Conservation (phyloP, 257 asterid species). For the Nicotiana paniculata region DNA sequence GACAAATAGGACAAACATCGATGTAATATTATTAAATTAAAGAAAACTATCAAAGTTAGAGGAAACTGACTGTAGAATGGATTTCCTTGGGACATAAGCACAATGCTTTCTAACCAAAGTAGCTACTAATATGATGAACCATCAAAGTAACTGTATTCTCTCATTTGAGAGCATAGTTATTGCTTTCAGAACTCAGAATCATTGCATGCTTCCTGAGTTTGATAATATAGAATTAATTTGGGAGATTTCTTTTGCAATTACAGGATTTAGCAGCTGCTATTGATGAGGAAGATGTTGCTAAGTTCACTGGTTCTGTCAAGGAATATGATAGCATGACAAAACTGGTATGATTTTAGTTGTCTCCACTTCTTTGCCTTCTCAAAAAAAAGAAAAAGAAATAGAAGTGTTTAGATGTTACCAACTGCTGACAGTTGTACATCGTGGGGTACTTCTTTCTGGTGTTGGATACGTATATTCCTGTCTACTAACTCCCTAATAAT, state of each 20-base stretch:
- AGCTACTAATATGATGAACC: neutral
- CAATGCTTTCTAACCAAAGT: neutral
- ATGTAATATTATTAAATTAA: neutral
- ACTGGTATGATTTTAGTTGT: constrained; percentile 45
- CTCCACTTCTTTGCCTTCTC: neutral
- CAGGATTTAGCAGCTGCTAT: constrained; percentile 78
- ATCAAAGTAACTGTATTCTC: neutral
- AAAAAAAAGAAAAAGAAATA: neutral
- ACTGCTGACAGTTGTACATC: neutral
- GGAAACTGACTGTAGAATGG: neutral
- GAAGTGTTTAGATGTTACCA: neutral
- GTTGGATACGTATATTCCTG: neutral
- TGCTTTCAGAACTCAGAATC: neutral
- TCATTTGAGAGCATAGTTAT: neutral
- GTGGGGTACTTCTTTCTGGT: neutral
- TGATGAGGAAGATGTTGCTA: constrained; percentile 91
- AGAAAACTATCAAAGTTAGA: neutral
- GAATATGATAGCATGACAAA: constrained; percentile 93
- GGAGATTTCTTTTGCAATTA: neutral
- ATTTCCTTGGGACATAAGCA: neutral
- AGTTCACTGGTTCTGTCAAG: constrained; percentile 90
- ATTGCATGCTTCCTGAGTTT: neutral
- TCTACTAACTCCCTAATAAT: neutral
- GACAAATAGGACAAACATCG: neutral
- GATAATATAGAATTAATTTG: neutral